phyloP scores from a whole-genome alignment of 1,284 basidiomycete genomes.

The Irpex rosettiformis region DNA sequence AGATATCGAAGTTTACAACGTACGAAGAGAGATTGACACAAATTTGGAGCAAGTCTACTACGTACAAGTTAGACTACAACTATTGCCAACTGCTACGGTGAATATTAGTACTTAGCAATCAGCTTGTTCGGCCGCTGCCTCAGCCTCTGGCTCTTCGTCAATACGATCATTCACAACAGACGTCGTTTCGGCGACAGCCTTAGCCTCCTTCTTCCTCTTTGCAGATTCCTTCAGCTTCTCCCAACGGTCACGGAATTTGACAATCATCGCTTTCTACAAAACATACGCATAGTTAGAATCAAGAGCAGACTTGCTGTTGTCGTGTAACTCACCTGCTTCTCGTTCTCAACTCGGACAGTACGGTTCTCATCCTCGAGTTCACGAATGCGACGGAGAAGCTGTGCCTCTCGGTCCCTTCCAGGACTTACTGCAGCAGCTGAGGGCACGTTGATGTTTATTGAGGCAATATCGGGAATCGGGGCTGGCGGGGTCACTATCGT shows the following conservation, averaged over 20 bases:
- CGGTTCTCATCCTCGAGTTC: constrained; percentile 81
- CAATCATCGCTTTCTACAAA: constrained; percentile 74
- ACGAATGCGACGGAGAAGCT: constrained; percentile 61
- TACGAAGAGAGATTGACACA: no score
- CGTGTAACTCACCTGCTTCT: constrained; percentile 64
- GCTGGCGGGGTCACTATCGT: constrained; percentile 16
- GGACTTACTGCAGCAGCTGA: constrained; percentile 46
- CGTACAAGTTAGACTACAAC: no score
- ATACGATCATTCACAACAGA: constrained; percentile 59
- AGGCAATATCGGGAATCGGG: constrained; percentile 45
- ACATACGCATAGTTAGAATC: neutral
- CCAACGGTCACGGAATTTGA: constrained; percentile 83
- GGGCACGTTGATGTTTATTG: constrained; percentile 53
- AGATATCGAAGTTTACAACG: neutral
- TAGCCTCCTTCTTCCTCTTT: constrained; percentile 82
- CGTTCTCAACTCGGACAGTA: constrained; percentile 64
- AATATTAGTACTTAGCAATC: neutral
- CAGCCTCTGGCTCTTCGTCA: constrained; percentile 77
- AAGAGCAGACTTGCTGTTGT: constrained; percentile 10
- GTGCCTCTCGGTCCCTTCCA: constrained; percentile 59
- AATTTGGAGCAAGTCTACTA: neutral
- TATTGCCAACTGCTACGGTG: neutral
- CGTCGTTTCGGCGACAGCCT: constrained; percentile 50
- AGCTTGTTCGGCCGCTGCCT: constrained; percentile 50
- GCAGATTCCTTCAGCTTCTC: constrained; percentile 86